Evolutionary conservation across 139 green algal species (phyloP).

Genomic region (Closterium sp.): DNA sequence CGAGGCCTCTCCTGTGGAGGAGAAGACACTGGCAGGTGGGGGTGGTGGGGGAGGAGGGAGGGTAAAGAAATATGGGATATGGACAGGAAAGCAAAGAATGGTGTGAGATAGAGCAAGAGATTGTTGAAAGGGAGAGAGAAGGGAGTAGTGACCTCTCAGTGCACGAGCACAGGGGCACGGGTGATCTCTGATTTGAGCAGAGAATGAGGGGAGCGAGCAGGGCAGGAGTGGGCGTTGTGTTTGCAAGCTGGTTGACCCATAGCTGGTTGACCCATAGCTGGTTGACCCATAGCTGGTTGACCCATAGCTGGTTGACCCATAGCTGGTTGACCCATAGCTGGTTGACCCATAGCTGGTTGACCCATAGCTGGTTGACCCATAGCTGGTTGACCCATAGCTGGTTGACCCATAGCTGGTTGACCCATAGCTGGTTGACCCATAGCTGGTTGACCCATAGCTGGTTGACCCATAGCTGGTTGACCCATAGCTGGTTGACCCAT

Average conservation of each 20-base stretch:
- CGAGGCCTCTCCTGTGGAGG: constrained; percentile 73
- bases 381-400: background rate
- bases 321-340: background rate
- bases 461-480: background rate
- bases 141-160: background rate
- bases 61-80: background rate
- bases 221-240: too few relatives aligned
- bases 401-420: background rate
- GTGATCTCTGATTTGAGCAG: too few relatives aligned
- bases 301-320: too few relatives aligned
- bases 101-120: too few relatives aligned
- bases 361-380: too few relatives aligned
- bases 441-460: background rate
- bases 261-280: background rate
- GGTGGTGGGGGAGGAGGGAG: background rate
- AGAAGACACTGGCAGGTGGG: constrained; percentile 53
- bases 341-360: background rate
- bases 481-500: too few relatives aligned
- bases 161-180: background rate
- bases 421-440: too few relatives aligned
- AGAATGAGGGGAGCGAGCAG: too few relatives aligned
- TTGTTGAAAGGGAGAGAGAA: too few relatives aligned
- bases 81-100: too few relatives aligned
- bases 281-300: background rate
- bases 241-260: too few relatives aligned